Evolutionary conservation across 441 rosid genomes (phyloP), one percentile per base, ranked within the genome.

Genomic region (Bocquillonia castaneifolia): DNA sequence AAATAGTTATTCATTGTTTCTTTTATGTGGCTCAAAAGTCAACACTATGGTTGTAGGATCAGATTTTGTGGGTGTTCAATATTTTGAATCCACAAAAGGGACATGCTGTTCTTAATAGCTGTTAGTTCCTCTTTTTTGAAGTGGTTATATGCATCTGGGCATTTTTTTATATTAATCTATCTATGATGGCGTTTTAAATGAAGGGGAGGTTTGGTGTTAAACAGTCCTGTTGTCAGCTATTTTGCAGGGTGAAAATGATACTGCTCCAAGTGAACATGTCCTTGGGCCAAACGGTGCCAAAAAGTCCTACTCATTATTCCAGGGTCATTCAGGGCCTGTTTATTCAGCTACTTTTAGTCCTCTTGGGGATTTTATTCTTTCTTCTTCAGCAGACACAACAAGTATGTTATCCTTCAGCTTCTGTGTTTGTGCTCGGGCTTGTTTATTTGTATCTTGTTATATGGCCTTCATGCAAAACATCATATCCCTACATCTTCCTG

Each of bases 261-360:
- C 78, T 52, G 22, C 79, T 72, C 59, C 88, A 56, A 81, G 70
- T 67, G 98, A 88, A 68, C 85, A 76, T 74, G 64, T 29, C 22
- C 59, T 55, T 52, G 84, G 84, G 59, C 71, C 82, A 69, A 83
- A 82, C 76, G 80, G 86, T 65, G 80, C 80, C 69, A 86, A 78
- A 74, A 87, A 84, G 80, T 86, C 85, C 13, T 89, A 91, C 77
- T 80, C 88, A 64, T 77, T 93, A 72, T 81, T 86, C 63, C 90
- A 80, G 74, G 99, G 96, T 73, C 98, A 92, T 74, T 89, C 96
- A 5, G 99, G 96, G 66, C 98, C 99, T 58, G 91, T 96, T 72
- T 85, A 92, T 87, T 87, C 99, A 23, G 76, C 96, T 70, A 80
- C 90, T 71, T 91, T 96, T 73, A 83, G 93, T 80, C 97, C 97